Percentiles rank a stretch among this genome's conserved stretches.
These are phyloP conservation scores for Aureobasidium sp. DNA, from an alignment of 2,329 filamentous ascomycete genomes.

Conservation along the genomic window DNA sequence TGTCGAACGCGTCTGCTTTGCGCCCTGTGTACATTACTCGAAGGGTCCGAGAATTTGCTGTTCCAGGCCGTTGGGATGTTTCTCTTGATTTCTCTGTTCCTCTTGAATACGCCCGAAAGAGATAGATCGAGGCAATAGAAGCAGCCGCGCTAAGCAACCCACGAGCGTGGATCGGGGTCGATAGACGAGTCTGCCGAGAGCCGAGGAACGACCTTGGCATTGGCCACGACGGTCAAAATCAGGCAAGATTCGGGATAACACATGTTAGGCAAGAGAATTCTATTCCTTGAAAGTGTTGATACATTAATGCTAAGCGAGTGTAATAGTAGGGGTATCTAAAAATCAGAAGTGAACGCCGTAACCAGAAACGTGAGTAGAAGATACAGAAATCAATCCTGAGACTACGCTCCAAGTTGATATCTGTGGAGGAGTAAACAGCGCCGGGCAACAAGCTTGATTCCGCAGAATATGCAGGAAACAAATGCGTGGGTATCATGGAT, in stretches of 20 bases:
- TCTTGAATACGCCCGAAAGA: not conserved
- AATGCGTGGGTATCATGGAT: slow-evolving; percentile 6
- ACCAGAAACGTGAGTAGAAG: not conserved
- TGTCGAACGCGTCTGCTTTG: not conserved
- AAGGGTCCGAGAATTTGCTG: not conserved
- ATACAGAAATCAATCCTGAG: not conserved
- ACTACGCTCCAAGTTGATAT: not conserved
- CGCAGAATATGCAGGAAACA: not conserved
- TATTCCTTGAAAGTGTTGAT: not conserved
- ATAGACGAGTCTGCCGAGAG: not conserved
- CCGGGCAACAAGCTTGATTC: not conserved
- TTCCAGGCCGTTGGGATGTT: not conserved
- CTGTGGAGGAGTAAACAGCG: not conserved
- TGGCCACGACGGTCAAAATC: not conserved
- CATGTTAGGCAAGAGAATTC: not conserved
- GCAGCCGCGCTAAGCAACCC: not conserved
- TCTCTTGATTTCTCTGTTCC: not conserved
- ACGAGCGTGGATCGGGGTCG: not conserved
- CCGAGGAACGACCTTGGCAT: not conserved
- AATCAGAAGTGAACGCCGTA: not conserved
- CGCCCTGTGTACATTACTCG: not conserved
- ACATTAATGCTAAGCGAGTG: slow-evolving; percentile 14
- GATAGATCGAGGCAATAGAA: not conserved
- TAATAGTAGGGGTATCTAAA: slow-evolving; percentile 15
- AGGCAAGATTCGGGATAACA: not conserved